These are phyloP conservation scores for Curvularia verruculosa DNA, from an alignment of 2,329 filamentous ascomycete species.

Conservation along the genomic window DNA sequence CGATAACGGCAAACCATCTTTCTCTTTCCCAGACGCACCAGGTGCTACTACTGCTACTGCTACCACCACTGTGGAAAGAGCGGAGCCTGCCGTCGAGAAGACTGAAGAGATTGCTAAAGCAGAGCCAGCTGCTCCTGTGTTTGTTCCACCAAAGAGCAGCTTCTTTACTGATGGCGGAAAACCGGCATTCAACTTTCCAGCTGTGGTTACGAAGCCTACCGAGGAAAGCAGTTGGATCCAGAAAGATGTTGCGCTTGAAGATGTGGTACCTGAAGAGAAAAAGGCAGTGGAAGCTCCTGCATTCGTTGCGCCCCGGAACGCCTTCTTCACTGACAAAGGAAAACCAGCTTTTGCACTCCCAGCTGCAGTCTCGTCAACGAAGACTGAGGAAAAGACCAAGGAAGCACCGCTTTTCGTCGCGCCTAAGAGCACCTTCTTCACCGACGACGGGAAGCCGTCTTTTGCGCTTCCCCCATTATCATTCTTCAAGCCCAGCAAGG, in stretches of 20 bases:
- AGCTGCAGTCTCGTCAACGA: not conserved
- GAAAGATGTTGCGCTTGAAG: not conserved
- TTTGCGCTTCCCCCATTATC: conserved; percentile 2
- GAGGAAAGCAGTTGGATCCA: not conserved
- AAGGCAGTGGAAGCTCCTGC: not conserved
- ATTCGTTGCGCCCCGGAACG: not conserved
- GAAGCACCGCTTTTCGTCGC: not conserved
- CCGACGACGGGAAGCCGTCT: conserved; percentile 1
- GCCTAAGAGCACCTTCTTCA: conserved; percentile 1
- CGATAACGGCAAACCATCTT: conserved; percentile 14
- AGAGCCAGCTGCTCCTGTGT: not conserved
- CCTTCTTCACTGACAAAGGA: conserved; percentile 15
- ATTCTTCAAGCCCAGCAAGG: conserved; percentile 1
- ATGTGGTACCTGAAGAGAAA: not conserved
- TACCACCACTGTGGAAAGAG: not conserved
- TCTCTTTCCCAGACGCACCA: not conserved
- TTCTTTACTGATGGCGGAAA: conserved; percentile 17
- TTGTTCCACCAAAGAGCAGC: conserved; percentile 3
- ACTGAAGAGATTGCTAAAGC: not conserved
- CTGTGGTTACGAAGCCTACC: not conserved
- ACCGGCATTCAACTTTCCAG: conserved; percentile 1
- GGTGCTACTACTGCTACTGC: not conserved
- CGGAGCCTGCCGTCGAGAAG: not conserved
- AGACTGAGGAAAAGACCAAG: not conserved
- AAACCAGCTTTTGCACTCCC: conserved; percentile 4